phyloP scores from a whole-genome alignment of 169 alveolate species.

The Toxoplasma gondii region DNA sequence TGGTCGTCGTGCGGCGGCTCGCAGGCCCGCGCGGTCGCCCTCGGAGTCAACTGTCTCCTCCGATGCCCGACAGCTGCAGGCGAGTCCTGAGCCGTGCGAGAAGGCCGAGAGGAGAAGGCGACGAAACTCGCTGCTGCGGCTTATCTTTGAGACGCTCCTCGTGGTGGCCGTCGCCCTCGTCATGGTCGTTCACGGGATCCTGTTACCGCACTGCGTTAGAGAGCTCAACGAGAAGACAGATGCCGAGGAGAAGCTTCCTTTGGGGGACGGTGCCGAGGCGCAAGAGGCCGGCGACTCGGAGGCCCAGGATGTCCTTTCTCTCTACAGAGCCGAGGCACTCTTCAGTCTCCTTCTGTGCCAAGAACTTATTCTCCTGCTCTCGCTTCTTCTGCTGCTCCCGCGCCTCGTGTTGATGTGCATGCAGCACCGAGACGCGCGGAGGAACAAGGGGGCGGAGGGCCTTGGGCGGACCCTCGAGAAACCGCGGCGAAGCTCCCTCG shows the following conservation, averaged over 20 bases:
- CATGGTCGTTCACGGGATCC: background rate
- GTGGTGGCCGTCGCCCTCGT: background rate
- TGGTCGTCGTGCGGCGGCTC: background rate
- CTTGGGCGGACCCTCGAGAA: background rate
- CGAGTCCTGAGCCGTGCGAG: background rate
- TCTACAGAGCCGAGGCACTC: background rate
- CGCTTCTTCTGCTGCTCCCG: background rate
- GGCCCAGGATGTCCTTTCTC: background rate
- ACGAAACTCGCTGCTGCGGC: background rate
- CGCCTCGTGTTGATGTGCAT: background rate
- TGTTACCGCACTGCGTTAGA: background rate
- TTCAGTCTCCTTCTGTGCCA: background rate
- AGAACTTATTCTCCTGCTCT: background rate
- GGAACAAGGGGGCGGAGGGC: background rate
- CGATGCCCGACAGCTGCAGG: background rate
- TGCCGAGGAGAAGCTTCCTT: background rate
- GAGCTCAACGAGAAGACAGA: background rate
- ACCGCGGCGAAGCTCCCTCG: background rate
- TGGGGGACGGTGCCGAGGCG: background rate
- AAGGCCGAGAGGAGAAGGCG: background rate
- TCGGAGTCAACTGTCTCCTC: background rate
- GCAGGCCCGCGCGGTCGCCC: background rate
- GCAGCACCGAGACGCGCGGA: background rate
- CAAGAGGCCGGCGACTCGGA: background rate
- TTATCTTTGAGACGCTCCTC: background rate